Evolutionary conservation across 2,329 filamentous ascomycete species (phyloP), one percentile per base, ranked within the genome.

Genomic region (Lasiodiplodia gonubiensis): DNA sequence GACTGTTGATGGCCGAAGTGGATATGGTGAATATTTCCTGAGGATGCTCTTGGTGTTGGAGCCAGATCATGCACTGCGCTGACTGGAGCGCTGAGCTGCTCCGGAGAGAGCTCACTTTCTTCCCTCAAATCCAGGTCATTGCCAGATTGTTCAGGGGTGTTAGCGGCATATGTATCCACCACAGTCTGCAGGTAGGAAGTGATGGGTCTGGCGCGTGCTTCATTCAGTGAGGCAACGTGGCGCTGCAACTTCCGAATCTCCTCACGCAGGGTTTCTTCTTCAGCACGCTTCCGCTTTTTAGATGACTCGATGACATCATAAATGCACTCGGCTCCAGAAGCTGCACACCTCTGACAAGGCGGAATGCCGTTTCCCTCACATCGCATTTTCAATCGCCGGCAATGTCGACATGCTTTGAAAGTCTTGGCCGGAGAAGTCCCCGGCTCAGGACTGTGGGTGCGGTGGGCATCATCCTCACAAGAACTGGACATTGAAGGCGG

Each of bases 361-460:
- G 59, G 59, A 49, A 51, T 35, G 3, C 23, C 27, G 23, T 39
- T 51, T 6, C 59, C 42, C 30, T 63, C 59, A 39, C 59, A 63
- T 12, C 59, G 59, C 59, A 63, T 63, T 10, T 63, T 63, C 46
- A 63, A 8, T 12, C 46, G 33, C 12, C 59, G 59, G 30, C 59
- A 63, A 8, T 35, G 59, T 21, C 59, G 59, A 48, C 59, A 63
- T 6, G 59, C 59, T 46, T 63, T 63, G 30, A 63, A 63, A 37
- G 59, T 63, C 30, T n/a, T 63, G 30, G n/a, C 46, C 21, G 59
- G 21, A 25, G 27, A 12, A 6, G 12, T 25, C 2, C 14, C 59
- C 42, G 35, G 18, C 35, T 39, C 25, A 14, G 57, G 2, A 3
- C 16, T 3, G 8, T 6, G 2, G 16, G 5, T 3, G 8, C 18